A percentile compares a stretch with the other conserved stretches of the same genome.
phyloP scores from a whole-genome alignment of 495 filamentous ascomycete genomes.

The Aspergillus saccharolyticus region DNA sequence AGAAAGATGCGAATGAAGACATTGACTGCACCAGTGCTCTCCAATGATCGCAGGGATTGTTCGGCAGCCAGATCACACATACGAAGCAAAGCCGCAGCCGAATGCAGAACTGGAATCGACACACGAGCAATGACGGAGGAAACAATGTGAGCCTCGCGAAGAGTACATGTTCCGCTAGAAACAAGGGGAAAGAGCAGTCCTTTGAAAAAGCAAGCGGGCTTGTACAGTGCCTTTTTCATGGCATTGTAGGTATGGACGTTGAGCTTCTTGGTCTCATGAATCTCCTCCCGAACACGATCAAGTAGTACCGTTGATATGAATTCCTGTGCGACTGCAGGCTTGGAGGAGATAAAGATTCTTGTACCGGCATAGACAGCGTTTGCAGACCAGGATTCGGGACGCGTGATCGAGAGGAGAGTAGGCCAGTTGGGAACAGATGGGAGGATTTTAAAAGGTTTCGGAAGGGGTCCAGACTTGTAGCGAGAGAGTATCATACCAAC shows the following conservation, averaged over 20 bases:
- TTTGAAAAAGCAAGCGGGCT: conserved; percentile 95
- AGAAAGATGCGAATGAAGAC: conserved; percentile 87
- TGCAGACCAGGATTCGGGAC: conserved; percentile 79
- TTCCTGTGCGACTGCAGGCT: conserved; percentile 66
- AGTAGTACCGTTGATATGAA: conserved; percentile 81
- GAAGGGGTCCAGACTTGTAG: conserved; percentile 90
- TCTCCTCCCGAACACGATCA: conserved; percentile 84
- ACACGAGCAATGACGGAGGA: conserved; percentile 75
- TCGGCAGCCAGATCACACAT: conserved; percentile 91
- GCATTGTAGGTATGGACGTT: conserved; percentile 93
- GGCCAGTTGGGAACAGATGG: conserved; percentile 89
- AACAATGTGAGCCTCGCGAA: conserved; percentile 88
- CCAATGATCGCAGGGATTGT: conserved; percentile 67
- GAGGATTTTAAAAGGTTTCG: conserved; percentile 96
- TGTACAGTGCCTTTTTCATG: conserved; percentile 89
- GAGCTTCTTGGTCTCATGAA: conserved; percentile 79
- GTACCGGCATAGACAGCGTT: conserved; percentile 85
- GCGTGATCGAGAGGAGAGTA: conserved; percentile 75
- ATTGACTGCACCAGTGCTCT: conserved; percentile 80
- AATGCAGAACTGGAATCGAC: conserved; percentile 82
- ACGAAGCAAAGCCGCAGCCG: conserved; percentile 82
- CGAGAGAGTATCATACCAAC: conserved; percentile 83
- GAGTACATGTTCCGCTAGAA: conserved; percentile 67
- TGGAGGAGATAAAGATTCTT: conserved; percentile 79
- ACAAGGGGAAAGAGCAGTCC: conserved; percentile 90